A percentile compares a stretch with the other conserved stretches of the same genome.
These are phyloP conservation scores for Alternaria tenuissima DNA, from an alignment of 2,329 filamentous ascomycete species.

Conservation along the genomic window DNA sequence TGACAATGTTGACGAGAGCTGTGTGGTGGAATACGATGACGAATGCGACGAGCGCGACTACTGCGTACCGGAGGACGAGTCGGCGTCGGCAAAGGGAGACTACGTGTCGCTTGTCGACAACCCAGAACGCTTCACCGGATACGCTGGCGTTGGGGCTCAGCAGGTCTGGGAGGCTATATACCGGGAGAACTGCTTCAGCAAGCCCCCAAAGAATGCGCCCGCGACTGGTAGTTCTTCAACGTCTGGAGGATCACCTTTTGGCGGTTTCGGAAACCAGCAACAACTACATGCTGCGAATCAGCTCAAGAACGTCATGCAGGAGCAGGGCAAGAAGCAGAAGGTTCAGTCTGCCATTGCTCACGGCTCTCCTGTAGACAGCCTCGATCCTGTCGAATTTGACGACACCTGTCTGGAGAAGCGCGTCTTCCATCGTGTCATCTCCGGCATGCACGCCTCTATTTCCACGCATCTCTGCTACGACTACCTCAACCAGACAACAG, in stretches of 20 bases:
- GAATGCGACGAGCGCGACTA: slow-evolving; percentile 97
- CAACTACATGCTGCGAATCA: slow-evolving; percentile 66
- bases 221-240: slow-evolving; percentile 44
- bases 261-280: slow-evolving; percentile 54
- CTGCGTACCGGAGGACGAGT: slow-evolving; percentile 94
- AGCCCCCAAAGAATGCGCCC: slow-evolving; percentile 47
- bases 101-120: slow-evolving; percentile 95
- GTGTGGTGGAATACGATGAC: slow-evolving; percentile 96
- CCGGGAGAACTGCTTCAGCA: slow-evolving; percentile 92
- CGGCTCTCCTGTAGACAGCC: slow-evolving; percentile 65
- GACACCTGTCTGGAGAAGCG: slow-evolving; percentile 97
- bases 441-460: slow-evolving; percentile 98
- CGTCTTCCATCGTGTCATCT: slow-evolving; percentile 96
- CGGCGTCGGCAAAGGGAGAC: slow-evolving; percentile 84
- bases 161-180: slow-evolving; percentile 98
- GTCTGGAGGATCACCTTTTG: slow-evolving; percentile 51
- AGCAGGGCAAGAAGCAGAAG: slow-evolving; percentile 68
- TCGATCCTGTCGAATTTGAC: slow-evolving; percentile 76
- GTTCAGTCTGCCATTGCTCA: slow-evolving; percentile 64
- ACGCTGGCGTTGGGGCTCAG: slow-evolving; percentile 81
- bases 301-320: slow-evolving; percentile 67
- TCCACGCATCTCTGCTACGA: slow-evolving; percentile 96
- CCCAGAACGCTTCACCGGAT: slow-evolving; percentile 94
- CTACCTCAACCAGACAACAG: slow-evolving; percentile 93
- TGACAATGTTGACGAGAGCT: slow-evolving; percentile 89